Percentiles rank a stretch among this genome's conserved stretches.
Evolutionary conservation across 768 basidiomycete species (phyloP).

Genomic region (Boletus rubroflammeus): DNA sequence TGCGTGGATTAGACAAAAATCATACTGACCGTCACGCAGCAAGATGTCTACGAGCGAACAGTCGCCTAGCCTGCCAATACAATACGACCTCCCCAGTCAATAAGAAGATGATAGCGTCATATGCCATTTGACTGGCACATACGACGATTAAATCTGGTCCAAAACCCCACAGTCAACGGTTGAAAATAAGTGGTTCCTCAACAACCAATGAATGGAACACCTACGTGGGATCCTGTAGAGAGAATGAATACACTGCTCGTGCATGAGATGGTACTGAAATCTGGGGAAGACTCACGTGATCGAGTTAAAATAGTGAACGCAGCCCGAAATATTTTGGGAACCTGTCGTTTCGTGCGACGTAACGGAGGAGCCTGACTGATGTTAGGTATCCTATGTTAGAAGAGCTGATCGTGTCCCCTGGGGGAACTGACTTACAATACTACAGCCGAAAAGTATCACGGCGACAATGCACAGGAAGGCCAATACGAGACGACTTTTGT

Average conservation of each 20-base stretch:
- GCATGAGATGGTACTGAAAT: background rate
- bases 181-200: background rate
- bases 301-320: background rate
- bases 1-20: background rate
- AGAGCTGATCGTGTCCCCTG: too few species aligned
- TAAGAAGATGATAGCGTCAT: slow-evolving; percentile 20
- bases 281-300: slow-evolving; percentile 2
- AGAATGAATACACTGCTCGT: background rate
- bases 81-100: slow-evolving; percentile 16
- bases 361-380: slow-evolving; percentile 12
- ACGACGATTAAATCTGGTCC: slow-evolving; percentile 3
- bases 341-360: background rate
- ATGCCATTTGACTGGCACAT: slow-evolving; percentile 15
- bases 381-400: background rate
- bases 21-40: slow-evolving; percentile 17
- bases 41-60: slow-evolving; percentile 10
- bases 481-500: slow-evolving; percentile 6
- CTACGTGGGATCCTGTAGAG: slow-evolving; percentile 11
- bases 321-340: background rate
- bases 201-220: background rate
- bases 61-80: background rate
- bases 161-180: background rate
- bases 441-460: background rate
- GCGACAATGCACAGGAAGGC: background rate
- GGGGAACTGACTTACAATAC: slow-evolving; percentile 4